These are phyloP conservation scores for Tulasnella sp. DNA, from an alignment of 768 basidiomycete genomes.

Conservation along the genomic window DNA sequence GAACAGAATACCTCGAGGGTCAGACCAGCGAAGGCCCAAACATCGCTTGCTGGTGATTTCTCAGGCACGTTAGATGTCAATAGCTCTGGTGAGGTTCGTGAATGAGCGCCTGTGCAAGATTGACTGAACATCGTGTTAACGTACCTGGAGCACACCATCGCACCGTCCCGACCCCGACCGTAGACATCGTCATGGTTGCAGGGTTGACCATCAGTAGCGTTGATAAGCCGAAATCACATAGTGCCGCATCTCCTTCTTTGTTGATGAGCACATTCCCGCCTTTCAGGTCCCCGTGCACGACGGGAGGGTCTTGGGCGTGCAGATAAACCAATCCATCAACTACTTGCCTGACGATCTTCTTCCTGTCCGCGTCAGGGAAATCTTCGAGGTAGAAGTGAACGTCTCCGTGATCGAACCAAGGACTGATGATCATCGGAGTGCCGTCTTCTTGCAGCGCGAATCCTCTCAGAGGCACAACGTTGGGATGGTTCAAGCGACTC, in stretches of 20 bases:
- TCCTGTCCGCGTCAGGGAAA: slow-evolving; percentile 6
- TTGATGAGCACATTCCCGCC: slow-evolving; percentile 9
- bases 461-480: slow-evolving; percentile 1
- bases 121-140: background rate
- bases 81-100: background rate
- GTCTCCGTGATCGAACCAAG: slow-evolving; percentile 9
- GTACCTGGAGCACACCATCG: slow-evolving; percentile 12
- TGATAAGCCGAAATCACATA: slow-evolving; percentile 10
- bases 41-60: slow-evolving; percentile 8
- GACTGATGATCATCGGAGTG: slow-evolving; percentile 3
- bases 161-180: background rate
- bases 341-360: slow-evolving; percentile 8
- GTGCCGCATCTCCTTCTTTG: background rate
- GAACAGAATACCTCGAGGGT: background rate
- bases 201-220: slow-evolving; percentile 2
- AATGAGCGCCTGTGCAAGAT: background rate
- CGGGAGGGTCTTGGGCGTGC: slow-evolving; percentile 1
- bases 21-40: slow-evolving; percentile 7
- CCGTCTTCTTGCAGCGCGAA: slow-evolving; percentile 1
- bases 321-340: slow-evolving; percentile 8
- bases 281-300: slow-evolving; percentile 13
- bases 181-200: background rate
- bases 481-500: background rate
- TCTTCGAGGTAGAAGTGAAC: background rate
- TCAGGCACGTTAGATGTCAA: background rate